Evolutionary conservation across 2,329 filamentous ascomycete species (phyloP).

Genomic region (Alternaria arbusti): DNA sequence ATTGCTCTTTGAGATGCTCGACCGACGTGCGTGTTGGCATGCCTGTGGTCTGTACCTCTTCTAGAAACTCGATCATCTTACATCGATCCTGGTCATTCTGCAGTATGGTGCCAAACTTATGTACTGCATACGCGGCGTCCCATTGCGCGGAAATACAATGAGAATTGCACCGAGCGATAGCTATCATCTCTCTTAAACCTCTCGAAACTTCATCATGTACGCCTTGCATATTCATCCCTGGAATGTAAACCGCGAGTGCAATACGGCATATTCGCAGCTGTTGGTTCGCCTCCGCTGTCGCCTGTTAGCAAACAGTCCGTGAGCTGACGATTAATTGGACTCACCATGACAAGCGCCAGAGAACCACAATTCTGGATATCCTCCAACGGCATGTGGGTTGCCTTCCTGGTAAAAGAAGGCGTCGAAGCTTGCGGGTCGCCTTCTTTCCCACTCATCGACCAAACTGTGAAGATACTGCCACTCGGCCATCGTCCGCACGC

Average conservation of each 20-base stretch:
- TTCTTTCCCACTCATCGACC: constrained; percentile 27
- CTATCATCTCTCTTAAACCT: constrained; percentile 22
- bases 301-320: background rate
- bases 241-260: constrained; percentile 12
- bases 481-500: constrained; percentile 2
- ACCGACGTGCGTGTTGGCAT: constrained; percentile 21
- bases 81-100: constrained; percentile 11
- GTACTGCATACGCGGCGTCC: constrained; percentile 19
- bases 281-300: constrained; percentile 24
- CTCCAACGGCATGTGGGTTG: background rate
- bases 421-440: constrained; percentile 20
- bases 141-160: constrained; percentile 12
- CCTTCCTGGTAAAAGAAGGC: constrained; percentile 20
- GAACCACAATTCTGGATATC: constrained; percentile 26
- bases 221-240: background rate
- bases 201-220: constrained; percentile 5
- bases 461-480: constrained; percentile 16
- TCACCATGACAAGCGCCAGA: constrained; percentile 21
- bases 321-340: background rate
- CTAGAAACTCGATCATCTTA: constrained; percentile 25
- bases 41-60: constrained; percentile 21
- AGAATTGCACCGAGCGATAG: constrained; percentile 22
- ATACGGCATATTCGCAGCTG: constrained; percentile 23
- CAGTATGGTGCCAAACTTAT: constrained; percentile 17
- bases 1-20: constrained; percentile 15